These are phyloP conservation scores for Nannochloropsis salina DNA, from an alignment of 108 stramenopile species.

Conservation along the genomic window DNA sequence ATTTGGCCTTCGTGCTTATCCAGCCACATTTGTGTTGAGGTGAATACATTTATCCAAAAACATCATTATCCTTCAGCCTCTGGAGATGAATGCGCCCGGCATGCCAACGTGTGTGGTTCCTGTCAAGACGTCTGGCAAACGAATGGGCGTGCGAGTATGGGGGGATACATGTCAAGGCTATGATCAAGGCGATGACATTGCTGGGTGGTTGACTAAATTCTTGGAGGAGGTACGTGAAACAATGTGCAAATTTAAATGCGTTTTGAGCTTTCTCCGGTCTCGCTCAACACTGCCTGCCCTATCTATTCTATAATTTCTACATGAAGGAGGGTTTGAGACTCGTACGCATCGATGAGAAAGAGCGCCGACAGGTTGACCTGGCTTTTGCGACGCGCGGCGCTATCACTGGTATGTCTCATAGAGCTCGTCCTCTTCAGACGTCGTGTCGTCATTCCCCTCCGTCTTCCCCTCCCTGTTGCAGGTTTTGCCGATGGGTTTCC, in stretches of 20 bases:
- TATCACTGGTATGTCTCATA: background rate
- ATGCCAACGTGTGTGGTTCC: slow-evolving; percentile 44
- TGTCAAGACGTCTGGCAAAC: slow-evolving; percentile 28
- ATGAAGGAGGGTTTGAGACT: slow-evolving; percentile 44
- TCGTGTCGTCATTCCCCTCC: background rate
- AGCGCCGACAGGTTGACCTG: background rate
- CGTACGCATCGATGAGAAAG: slow-evolving; percentile 47
- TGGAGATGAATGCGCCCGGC: slow-evolving; percentile 45
- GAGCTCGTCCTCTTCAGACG: background rate
- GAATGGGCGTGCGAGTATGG: slow-evolving; percentile 51
- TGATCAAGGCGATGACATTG: slow-evolving; percentile 52
- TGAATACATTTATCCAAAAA: background rate
- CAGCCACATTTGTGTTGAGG: too few relatives aligned
- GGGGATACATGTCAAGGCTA: slow-evolving; percentile 44
- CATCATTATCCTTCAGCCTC: background rate
- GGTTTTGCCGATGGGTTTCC: slow-evolving; percentile 61
- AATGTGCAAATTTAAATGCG: background rate
- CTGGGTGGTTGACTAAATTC: slow-evolving; percentile 47
- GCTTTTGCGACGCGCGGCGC: slow-evolving; percentile 11
- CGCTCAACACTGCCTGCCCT: too few relatives aligned
- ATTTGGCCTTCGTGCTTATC: too few relatives aligned
- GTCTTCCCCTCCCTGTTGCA: slow-evolving; percentile 22
- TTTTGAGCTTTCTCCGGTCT: too few relatives aligned
- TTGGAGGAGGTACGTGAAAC: slow-evolving; percentile 25
- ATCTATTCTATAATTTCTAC: background rate